Evolutionary conservation across 1,139 yeast species (phyloP).

Genomic region (Lodderomyces pseudojiufengensis): DNA sequence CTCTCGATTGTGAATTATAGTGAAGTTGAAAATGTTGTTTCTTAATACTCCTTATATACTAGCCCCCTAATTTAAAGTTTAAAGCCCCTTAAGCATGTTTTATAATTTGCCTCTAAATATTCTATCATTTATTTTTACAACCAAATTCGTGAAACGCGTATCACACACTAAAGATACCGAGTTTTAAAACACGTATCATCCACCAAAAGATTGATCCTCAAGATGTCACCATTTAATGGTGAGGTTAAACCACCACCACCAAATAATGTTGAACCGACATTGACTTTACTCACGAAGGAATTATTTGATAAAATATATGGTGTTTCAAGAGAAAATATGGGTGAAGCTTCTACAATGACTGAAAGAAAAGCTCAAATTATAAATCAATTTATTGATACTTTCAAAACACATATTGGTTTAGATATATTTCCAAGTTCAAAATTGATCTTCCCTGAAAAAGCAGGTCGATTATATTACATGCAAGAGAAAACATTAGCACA

Average conservation of each 20-base stretch:
- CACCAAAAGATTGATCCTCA: too few species aligned
- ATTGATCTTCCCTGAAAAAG: slow-evolving; percentile 61
- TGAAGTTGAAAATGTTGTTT: too few species aligned
- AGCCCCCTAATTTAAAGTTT: too few species aligned
- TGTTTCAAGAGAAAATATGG: slow-evolving; percentile 24
- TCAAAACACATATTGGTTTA: slow-evolving; percentile 64
- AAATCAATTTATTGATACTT: slow-evolving; percentile 51
- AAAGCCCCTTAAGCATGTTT: too few species aligned
- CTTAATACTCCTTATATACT: too few species aligned
- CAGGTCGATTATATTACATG: slow-evolving; percentile 50
- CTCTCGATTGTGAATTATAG: too few species aligned
- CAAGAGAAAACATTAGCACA: slow-evolving; percentile 50
- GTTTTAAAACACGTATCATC: too few species aligned
- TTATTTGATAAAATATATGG: slow-evolving; percentile 33
- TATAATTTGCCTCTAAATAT: too few species aligned
- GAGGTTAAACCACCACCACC: slow-evolving; percentile 15
- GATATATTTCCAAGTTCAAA: slow-evolving; percentile 68
- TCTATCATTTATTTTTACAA: too few species aligned
- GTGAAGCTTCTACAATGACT: slow-evolving; percentile 25
- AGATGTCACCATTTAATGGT: slow-evolving; percentile 11
- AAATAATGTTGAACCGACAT: slow-evolving; percentile 25
- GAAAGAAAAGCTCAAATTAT: slow-evolving; percentile 31
- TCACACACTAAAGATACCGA: too few species aligned
- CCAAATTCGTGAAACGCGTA: too few species aligned
- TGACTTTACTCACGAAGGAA: slow-evolving; percentile 28